Evolutionary conservation across 208 protist species (phyloP), one percentile per base, ranked within the genome.

Genomic region (Leishmania martiniquensis): DNA sequence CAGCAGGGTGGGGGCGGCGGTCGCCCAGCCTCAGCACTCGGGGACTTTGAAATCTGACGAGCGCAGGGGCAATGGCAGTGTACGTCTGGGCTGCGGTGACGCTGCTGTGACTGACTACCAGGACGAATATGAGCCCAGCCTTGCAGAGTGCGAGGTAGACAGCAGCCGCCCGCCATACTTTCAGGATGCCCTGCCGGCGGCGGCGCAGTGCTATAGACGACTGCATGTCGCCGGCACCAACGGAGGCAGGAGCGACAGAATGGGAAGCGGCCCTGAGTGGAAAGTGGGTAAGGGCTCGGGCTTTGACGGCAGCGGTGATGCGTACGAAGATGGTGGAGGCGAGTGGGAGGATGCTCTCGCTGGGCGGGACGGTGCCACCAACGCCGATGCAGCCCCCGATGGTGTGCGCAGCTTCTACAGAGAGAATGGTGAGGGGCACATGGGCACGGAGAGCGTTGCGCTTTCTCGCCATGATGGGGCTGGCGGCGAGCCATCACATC

Each of bases 401-500:
- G n/a, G 22, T 15, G 52, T 6, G 52, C 52, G n/a, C 52, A n/a
- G n/a, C 22, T 25, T 57, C 25, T n/a, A 51, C 57, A 54, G 7
- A 54, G 29, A 66, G 42, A 68, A 75, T 54, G 42, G 51, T 6
- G 32, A 47, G 10, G 10, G 42, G 15, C 9, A 13, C 2, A 67
- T 54, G n/a, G 67, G 17, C 67, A 72, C 22, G 63, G 39, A 4
- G 63, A 9, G 32, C 63, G 39, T 34, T 29, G 63, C 63, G 34
- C 47, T 49, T 68, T 39, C 20, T 49, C 6, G 9, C 39, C 63
- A 45, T n/a, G 37, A 68, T 68, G 32, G 4, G 2, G 22, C 59
- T 47, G 47, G 47, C 45, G 69, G 32, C 59, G 17, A 70, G 37
- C 51, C 62, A 39, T 45, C n/a, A 72, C 42, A 51, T 44, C 67